These are phyloP conservation scores for Coelastrella sp. DNA, from an alignment of 139 green algal genomes.

Conservation along the genomic window DNA sequence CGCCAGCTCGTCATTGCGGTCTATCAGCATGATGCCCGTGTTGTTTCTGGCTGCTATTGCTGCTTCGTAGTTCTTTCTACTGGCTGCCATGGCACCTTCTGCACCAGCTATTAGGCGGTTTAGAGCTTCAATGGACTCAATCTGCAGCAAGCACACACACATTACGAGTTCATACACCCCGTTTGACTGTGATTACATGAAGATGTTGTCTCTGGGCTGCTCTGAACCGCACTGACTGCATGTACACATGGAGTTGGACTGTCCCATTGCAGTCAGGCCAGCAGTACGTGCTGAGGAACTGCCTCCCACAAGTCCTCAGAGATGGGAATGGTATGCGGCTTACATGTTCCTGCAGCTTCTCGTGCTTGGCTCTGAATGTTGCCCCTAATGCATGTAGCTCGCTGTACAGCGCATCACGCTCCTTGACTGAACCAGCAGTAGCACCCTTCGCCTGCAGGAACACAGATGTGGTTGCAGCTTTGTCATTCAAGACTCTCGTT, in stretches of 20 bases:
- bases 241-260: too few species aligned
- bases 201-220: too few species aligned
- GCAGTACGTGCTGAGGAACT: not conserved
- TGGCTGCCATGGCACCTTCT: not conserved
- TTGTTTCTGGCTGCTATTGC: slow-evolving; percentile 61
- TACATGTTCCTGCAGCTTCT: slow-evolving; percentile 83
- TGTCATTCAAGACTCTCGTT: not conserved
- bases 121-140: slow-evolving; percentile 25
- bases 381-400: slow-evolving; percentile 73
- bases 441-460: slow-evolving; percentile 16
- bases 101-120: slow-evolving; percentile 3
- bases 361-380: slow-evolving; percentile 74
- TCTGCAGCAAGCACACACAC: slow-evolving; percentile 3
- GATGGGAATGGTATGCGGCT: too few species aligned
- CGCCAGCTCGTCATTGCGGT: slow-evolving; percentile 82
- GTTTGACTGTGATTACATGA: too few species aligned
- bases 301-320: too few species aligned
- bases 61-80: slow-evolving; percentile 30
- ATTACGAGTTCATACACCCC: too few species aligned
- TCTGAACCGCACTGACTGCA: too few species aligned
- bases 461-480: not conserved
- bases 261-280: not conserved
- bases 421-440: slow-evolving; percentile 55
- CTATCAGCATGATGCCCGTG: slow-evolving; percentile 72
- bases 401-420: slow-evolving; percentile 72